These are phyloP conservation scores for Immersiella caudata DNA, from an alignment of 495 filamentous ascomycete genomes.

Conservation along the genomic window DNA sequence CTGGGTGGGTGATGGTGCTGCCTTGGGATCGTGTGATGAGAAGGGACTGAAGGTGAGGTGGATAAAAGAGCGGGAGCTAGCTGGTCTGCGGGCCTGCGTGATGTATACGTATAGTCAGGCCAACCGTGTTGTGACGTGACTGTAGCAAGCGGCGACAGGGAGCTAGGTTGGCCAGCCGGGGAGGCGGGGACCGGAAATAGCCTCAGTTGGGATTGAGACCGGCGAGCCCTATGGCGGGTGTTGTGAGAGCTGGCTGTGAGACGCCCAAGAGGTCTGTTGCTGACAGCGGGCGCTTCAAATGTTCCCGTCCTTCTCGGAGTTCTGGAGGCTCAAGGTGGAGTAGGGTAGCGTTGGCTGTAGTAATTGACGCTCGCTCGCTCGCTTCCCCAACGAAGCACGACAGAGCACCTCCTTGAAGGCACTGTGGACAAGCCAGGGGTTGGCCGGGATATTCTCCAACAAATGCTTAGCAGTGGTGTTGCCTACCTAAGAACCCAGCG, in stretches of 20 bases:
- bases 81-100: slow-evolving; percentile 12
- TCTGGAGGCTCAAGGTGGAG: slow-evolving; percentile 5
- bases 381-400: background rate
- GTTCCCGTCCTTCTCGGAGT: background rate
- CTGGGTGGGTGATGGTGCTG: slow-evolving; percentile 22
- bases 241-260: background rate
- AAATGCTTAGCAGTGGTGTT: background rate
- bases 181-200: slow-evolving; percentile 26
- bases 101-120: slow-evolving; percentile 4
- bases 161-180: slow-evolving; percentile 1
- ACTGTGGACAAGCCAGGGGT: background rate
- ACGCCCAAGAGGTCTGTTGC: background rate
- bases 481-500: background rate
- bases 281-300: background rate
- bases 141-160: slow-evolving; percentile 6
- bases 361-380: background rate
- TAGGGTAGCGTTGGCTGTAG: background rate
- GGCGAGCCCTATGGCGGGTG: background rate
- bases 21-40: slow-evolving; percentile 33
- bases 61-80: slow-evolving; percentile 23
- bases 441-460: background rate
- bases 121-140: slow-evolving; percentile 21
- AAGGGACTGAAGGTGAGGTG: slow-evolving; percentile 19
- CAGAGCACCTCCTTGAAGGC: background rate
- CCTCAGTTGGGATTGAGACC: slow-evolving; percentile 17